phyloP scores from a whole-genome alignment of 83 land plant species.

The Picea abies region DNA sequence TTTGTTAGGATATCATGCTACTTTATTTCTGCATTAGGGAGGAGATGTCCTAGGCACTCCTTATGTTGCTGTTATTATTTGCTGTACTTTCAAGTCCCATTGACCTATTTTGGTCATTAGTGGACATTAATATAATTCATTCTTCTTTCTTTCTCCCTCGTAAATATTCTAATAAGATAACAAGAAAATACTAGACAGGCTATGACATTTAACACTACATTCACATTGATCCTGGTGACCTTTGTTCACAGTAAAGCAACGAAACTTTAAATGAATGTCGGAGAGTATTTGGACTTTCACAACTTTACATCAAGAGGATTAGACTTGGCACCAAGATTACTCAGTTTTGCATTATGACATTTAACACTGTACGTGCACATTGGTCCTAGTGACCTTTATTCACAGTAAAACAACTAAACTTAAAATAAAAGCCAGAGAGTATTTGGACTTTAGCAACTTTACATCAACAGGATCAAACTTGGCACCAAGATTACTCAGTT shows the following conservation, averaged over 20 bases:
- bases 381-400: not conserved
- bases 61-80: no score
- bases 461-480: constrained; percentile 96
- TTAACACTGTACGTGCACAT: no score
- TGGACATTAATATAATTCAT: not conserved
- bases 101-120: no score
- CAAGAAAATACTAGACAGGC: no score
- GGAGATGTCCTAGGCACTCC: no score
- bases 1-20: no score
- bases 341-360: constrained; percentile 67
- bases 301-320: constrained; percentile 82
- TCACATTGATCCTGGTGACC: no score
- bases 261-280: not conserved
- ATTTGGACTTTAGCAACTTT: not conserved
- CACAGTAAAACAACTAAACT: not conserved
- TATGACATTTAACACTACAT: no score
- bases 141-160: not conserved
- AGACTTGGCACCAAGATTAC: constrained; percentile 92
- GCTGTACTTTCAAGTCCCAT: no score
- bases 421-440: constrained; percentile 3
- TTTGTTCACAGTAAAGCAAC: not conserved
- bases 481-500: constrained; percentile 95
- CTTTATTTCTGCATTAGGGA: no score
- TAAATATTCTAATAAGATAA: not conserved
- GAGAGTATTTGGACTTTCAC: not conserved